These are phyloP conservation scores for Hypoxylon intermedium DNA, from an alignment of 495 filamentous ascomycete genomes.

Conservation along the genomic window DNA sequence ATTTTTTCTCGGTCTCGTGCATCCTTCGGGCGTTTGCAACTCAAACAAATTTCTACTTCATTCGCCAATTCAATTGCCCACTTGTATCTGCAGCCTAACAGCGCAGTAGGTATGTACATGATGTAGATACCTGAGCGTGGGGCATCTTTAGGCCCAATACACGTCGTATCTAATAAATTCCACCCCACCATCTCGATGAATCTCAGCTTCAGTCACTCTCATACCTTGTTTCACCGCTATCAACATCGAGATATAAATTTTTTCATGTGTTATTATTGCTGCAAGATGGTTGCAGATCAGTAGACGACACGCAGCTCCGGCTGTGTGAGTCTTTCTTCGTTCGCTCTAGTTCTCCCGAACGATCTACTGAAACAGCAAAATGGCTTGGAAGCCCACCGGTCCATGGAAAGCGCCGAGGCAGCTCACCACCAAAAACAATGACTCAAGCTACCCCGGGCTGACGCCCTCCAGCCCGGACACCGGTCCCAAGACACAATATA, in stretches of 20 bases:
- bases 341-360: slow-evolving; percentile 28
- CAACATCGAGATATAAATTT: slow-evolving; percentile 11
- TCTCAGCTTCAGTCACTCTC: slow-evolving; percentile 4
- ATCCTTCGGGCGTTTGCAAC: too few relatives aligned
- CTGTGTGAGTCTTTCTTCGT: slow-evolving; percentile 42
- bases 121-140: slow-evolving; percentile 10
- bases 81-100: too few relatives aligned
- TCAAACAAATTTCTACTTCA: too few relatives aligned
- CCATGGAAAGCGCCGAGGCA: slow-evolving; percentile 50
- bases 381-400: slow-evolving; percentile 54
- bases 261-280: slow-evolving; percentile 17
- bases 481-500: slow-evolving; percentile 68
- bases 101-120: background rate
- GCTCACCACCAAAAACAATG: slow-evolving; percentile 44
- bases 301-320: slow-evolving; percentile 42
- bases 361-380: slow-evolving; percentile 41
- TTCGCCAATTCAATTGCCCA: too few relatives aligned
- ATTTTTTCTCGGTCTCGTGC: too few relatives aligned
- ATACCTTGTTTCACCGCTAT: slow-evolving; percentile 27
- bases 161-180: too few relatives aligned
- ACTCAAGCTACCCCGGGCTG: slow-evolving; percentile 53
- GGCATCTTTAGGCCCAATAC: slow-evolving; percentile 15
- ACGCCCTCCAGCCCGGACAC: slow-evolving; percentile 45
- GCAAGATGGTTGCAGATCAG: slow-evolving; percentile 41
- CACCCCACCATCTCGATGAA: slow-evolving; percentile 18